Conservation (phyloP, 2,329 filamentous ascomycete species). For the Aspergillus pseudoglaucus region DNA sequence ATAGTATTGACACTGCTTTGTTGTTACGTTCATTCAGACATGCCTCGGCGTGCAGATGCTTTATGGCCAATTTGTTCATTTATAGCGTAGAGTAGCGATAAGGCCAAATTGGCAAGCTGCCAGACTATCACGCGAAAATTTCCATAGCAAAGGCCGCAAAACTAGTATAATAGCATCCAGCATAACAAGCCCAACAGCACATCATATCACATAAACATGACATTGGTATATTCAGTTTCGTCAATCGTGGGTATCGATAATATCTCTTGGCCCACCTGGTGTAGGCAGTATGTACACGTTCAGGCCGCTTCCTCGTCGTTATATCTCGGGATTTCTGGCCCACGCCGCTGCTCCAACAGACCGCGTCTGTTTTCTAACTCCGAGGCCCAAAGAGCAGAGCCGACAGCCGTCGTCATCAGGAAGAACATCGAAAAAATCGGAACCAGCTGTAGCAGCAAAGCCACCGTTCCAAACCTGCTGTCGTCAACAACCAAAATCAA, state of each 20-base stretch:
- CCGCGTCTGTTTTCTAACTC: conserved; percentile 60
- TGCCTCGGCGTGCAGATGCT: too few species aligned
- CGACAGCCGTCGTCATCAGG: conserved; percentile 76
- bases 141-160: too few species aligned
- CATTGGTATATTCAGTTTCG: not conserved
- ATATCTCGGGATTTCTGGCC: not conserved
- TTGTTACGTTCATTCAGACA: too few species aligned
- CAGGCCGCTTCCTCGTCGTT: not conserved
- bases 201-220: not conserved
- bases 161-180: too few species aligned
- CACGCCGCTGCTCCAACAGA: conserved; percentile 14
- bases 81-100: too few species aligned
- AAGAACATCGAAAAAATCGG: conserved; percentile 93
- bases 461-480: conserved; percentile 69
- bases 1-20: too few species aligned
- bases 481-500: not conserved
- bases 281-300: not conserved
- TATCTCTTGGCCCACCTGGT: not conserved
- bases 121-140: too few species aligned
- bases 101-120: too few species aligned
- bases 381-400: conserved; percentile 79
- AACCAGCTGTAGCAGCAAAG: conserved; percentile 77
- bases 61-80: too few species aligned
- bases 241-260: not conserved
- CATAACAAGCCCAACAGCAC: not conserved